Conservation (phyloP, 768 basidiomycete genomes). For the Artomyces pyxidatus region DNA sequence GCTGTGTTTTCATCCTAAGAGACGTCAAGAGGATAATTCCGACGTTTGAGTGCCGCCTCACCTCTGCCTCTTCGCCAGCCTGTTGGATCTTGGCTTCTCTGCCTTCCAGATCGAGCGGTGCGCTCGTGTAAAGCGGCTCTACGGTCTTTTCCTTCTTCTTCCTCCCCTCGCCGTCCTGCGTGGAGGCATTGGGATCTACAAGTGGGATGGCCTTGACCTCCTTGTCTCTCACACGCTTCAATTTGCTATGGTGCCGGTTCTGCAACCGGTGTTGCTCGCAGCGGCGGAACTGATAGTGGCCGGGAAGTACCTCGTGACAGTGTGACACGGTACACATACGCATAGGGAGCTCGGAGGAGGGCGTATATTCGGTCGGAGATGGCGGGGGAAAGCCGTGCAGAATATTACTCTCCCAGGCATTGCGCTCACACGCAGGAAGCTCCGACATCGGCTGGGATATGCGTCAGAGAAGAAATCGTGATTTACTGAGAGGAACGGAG, state of each 20-base stretch:
- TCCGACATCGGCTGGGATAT: slow-evolving; percentile 28
- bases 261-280: slow-evolving; percentile 52
- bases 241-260: slow-evolving; percentile 43
- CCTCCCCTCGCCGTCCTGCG: slow-evolving; percentile 1
- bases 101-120: slow-evolving; percentile 2
- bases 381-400: slow-evolving; percentile 5
- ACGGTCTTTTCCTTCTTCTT: neutral
- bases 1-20: neutral
- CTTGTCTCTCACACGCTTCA: slow-evolving; percentile 45
- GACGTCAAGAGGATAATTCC: neutral
- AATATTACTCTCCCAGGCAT: slow-evolving; percentile 15
- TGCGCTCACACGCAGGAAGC: slow-evolving; percentile 15
- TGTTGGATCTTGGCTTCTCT: slow-evolving; percentile 1
- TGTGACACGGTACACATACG: slow-evolving; percentile 54
- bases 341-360: slow-evolving; percentile 23
- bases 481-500: slow-evolving; percentile 2
- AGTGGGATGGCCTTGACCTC: slow-evolving; percentile 29
- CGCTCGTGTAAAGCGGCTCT: slow-evolving; percentile 1
- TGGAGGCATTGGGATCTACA: slow-evolving; percentile 12
- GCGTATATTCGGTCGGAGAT: slow-evolving; percentile 8
- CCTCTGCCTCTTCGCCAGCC: neutral
- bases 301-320: slow-evolving; percentile 43
- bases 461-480: neutral
- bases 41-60: neutral
- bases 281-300: slow-evolving; percentile 39